Percentiles rank a stretch among this genome's conserved stretches.
Conservation (phyloP, 2,329 filamentous ascomycete genomes). For the Emericellopsis cladophorae region DNA sequence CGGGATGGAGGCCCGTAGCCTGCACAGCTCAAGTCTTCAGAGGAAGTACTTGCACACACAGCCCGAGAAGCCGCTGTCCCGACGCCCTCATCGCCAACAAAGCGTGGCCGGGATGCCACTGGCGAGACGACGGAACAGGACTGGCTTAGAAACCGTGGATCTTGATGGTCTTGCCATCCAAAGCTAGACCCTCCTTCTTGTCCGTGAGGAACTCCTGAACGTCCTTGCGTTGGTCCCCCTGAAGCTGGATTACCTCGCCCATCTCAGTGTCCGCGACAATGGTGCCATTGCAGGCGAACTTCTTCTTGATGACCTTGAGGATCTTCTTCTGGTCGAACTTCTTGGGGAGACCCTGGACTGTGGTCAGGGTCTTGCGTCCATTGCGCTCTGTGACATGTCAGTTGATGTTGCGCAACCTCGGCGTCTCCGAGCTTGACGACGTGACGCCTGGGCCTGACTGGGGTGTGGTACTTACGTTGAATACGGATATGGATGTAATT, state of each 20-base stretch:
- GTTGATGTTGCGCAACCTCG: slow-evolving; percentile 8
- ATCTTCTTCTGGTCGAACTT: slow-evolving; percentile 99
- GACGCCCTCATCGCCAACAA: slow-evolving; percentile 17
- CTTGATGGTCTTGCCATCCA: slow-evolving; percentile 96
- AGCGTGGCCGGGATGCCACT: slow-evolving; percentile 12
- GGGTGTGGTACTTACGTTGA: slow-evolving; percentile 60
- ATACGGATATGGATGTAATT: slow-evolving; percentile 99
- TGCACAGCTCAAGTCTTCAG: no score
- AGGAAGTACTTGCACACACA: no score
- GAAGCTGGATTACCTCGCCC: slow-evolving; percentile 99
- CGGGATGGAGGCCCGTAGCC: neutral
- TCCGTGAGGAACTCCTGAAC: slow-evolving; percentile 94
- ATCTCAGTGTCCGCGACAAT: slow-evolving; percentile 93
- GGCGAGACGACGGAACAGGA: slow-evolving; percentile 25
- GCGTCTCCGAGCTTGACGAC: neutral
- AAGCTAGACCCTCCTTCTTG: slow-evolving; percentile 87
- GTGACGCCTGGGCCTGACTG: neutral
- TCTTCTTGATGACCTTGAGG: slow-evolving; percentile 99
- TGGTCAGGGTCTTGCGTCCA: slow-evolving; percentile 99
- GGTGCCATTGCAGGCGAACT: slow-evolving; percentile 99
- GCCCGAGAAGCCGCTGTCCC: no score
- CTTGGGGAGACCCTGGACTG: slow-evolving; percentile 95
- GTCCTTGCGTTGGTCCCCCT: slow-evolving; percentile 98
- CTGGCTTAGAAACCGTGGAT: slow-evolving; percentile 44
- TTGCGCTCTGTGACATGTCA: slow-evolving; percentile 71